Evolutionary conservation across 768 basidiomycete genomes (phyloP).

Genomic region (Auricularia sp.): DNA sequence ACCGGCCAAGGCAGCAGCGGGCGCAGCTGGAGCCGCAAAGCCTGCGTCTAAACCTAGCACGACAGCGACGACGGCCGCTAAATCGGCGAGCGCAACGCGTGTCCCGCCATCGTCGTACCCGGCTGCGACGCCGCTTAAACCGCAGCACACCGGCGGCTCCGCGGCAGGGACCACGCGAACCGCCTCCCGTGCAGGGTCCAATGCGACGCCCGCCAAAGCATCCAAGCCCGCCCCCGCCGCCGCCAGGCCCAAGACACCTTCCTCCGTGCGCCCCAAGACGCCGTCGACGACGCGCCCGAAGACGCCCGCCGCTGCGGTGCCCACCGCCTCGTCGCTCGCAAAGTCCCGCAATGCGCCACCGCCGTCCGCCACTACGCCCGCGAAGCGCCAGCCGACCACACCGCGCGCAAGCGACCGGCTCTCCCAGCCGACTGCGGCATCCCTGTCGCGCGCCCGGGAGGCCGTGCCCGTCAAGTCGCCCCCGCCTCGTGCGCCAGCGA

Average conservation of each 20-base stretch:
- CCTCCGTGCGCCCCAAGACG: constrained; percentile 28
- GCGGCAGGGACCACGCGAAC: constrained; percentile 13
- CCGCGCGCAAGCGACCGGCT: constrained; percentile 43
- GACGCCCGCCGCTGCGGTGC: constrained; percentile 60
- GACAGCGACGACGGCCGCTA: constrained; percentile 1
- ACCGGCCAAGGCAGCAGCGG: neutral
- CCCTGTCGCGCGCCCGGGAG: constrained; percentile 48
- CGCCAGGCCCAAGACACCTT: constrained; percentile 3
- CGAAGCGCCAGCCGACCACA: constrained; percentile 44
- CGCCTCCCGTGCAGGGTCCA: constrained; percentile 11
- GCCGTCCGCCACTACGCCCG: constrained; percentile 25
- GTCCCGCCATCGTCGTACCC: neutral
- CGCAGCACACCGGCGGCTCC: constrained; percentile 34
- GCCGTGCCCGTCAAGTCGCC: constrained; percentile 15
- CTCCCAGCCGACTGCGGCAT: constrained; percentile 77
- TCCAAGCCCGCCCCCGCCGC: constrained; percentile 13
- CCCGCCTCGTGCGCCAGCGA: constrained; percentile 7
- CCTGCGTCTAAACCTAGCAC: constrained; percentile 1
- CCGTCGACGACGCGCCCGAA: constrained; percentile 35
- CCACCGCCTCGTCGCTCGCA: constrained; percentile 75
- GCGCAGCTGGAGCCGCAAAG: neutral
- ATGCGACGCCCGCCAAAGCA: constrained; percentile 8
- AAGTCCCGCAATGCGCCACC: constrained; percentile 43
- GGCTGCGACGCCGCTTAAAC: constrained; percentile 16
- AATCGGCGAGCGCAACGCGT: neutral